Evolutionary conservation across 192 early-diverging fungal genomes (phyloP), one percentile per base, ranked within the genome.

Genomic region (Podila minutissima): DNA sequence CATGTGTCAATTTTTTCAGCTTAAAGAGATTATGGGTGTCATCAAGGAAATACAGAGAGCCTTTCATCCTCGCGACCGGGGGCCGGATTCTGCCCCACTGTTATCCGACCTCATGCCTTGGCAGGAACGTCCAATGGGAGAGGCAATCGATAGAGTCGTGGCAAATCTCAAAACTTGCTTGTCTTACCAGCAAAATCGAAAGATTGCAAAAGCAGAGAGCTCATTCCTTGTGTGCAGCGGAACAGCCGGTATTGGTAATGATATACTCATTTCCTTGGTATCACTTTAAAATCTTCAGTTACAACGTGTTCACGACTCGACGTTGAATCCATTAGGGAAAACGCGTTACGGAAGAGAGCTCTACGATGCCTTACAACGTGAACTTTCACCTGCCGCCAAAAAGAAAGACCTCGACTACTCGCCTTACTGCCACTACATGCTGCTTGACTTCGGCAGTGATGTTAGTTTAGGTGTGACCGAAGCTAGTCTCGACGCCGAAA

Each of bases 221-320:
- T 66, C 65, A 66, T 66, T 66, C 31, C 65, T 66, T 66, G 65
- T 66, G 50, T 66, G 65, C 51, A 66, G 65, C n/a, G 65, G 65
- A 37, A 53, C 65, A 66, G 65, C 65, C 31, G 65, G 65, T 28
- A 66, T 66, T 66, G 65, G 65, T 66, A 55, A 66, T 28, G 50
- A 35, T 55, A n/a, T n/a, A n/a, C 24, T 33, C 65, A 49, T 49
- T 29, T 65, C 64, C 28, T 15, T 65, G 46, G 64, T 19, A 65
- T 31, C 46, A 31, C 46, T 15, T 49, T 3, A 50, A 13, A 31
- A 17, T 24, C 29, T 48, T 28, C 1, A 33, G 28, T 19, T 15
- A 28, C 64, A 65, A 33, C 6, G 2, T 37, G 35, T 11, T 37
- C 4, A 37, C 33, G 35, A 37, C 35, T 37, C 35, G 10, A 10